A percentile compares a stretch with the other conserved stretches of the same genome.
Conservation (phyloP, 345 rosid genomes). For the Cochlearia excelsa region DNA sequence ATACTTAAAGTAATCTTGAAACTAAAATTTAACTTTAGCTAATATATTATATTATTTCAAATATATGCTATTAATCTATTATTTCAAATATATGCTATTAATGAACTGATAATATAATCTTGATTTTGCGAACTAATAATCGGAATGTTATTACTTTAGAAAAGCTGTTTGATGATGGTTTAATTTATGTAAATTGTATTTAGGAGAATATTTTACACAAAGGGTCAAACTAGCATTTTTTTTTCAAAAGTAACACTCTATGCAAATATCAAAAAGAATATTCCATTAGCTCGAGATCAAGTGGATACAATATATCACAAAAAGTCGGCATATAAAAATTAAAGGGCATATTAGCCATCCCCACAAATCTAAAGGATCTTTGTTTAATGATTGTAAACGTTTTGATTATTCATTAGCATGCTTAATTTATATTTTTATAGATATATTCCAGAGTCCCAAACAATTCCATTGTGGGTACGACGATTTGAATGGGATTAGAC, state of each 20-base stretch:
- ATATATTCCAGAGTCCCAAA: conserved; percentile 1
- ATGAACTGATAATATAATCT: no score
- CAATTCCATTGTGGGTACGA: no score
- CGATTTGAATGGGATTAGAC: no score
- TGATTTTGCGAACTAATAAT: no score
- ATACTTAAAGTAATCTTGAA: no score
- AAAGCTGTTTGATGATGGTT: not conserved
- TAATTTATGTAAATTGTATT: not conserved
- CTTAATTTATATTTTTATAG: conserved; percentile 18
- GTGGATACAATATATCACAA: not conserved
- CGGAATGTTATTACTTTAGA: no score
- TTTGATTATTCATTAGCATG: conserved; percentile 27
- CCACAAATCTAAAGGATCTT: conserved; percentile 34
- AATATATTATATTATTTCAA: no score
- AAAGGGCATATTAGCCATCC: conserved; percentile 22
- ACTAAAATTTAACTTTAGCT: no score
- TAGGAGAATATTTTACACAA: not conserved
- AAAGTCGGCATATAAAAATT: not conserved
- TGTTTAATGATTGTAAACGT: conserved; percentile 24
- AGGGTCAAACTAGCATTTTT: not conserved
- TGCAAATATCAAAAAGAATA: not conserved
- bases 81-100: no score
- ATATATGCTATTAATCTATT: no score
- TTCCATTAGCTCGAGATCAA: conserved; percentile 8
- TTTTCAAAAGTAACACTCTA: not conserved